Conservation (phyloP, 1,139 yeast genomes). For the Nadsonia starkeyi-henricii region DNA sequence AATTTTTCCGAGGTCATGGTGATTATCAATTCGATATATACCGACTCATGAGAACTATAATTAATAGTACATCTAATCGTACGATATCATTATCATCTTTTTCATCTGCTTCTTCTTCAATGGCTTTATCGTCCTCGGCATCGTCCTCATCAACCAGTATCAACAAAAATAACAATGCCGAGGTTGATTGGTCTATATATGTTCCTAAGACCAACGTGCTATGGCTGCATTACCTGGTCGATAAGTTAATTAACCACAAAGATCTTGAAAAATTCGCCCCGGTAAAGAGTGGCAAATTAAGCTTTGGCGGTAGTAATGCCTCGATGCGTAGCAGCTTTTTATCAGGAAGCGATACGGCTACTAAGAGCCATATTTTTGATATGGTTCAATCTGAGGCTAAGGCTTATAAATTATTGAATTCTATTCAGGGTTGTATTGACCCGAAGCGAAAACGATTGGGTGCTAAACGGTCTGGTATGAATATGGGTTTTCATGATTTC, state of each 20-base stretch:
- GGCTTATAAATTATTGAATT: conserved; percentile 17
- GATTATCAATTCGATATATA: conserved; percentile 42
- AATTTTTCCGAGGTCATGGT: conserved; percentile 36
- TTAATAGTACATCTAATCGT: conserved; percentile 10
- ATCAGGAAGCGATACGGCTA: conserved; percentile 8
- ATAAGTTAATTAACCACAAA: conserved; percentile 29
- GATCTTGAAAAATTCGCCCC: conserved; percentile 16
- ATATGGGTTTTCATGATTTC: conserved; percentile 16
- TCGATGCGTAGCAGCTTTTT: conserved; percentile 14
- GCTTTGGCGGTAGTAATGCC: conserved; percentile 13
- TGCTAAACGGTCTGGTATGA: conserved; percentile 10
- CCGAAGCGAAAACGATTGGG: conserved; percentile 21
- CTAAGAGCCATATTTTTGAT: neutral
- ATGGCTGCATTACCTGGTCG: conserved; percentile 37
- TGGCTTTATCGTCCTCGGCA: conserved; percentile 7
- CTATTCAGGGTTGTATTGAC: conserved; percentile 22
- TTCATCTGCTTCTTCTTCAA: conserved; percentile 1
- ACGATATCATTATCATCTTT: neutral
- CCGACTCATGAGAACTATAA: conserved; percentile 29
- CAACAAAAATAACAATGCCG: conserved; percentile 4
- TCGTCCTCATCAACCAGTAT: conserved; percentile 4
- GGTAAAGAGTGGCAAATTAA: conserved; percentile 16
- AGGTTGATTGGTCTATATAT: conserved; percentile 29
- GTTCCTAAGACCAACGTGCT: conserved; percentile 33
- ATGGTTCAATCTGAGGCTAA: conserved; percentile 14